phyloP scores from a whole-genome alignment of 495 filamentous ascomycete species.

The Acidiella bohemica region DNA sequence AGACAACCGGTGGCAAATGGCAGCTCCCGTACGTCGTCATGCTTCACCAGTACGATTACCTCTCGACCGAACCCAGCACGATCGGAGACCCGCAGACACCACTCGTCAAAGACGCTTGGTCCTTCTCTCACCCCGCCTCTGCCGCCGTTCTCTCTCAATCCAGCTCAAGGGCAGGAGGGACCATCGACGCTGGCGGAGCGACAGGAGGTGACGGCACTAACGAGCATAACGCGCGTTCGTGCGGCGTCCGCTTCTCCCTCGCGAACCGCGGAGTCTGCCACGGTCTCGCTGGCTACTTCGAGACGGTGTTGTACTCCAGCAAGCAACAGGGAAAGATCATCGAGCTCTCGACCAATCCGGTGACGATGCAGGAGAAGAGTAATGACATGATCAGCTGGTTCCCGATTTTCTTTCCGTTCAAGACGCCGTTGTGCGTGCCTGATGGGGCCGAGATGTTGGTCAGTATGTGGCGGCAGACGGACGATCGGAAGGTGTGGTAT shows the following conservation, averaged over 20 bases:
- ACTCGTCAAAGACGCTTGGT: constrained; percentile 55
- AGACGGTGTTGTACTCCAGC: constrained; percentile 68
- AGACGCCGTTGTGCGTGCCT: constrained; percentile 82
- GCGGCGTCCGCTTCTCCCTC: constrained; percentile 58
- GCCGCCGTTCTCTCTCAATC: constrained; percentile 36
- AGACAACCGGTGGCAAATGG: constrained; percentile 40
- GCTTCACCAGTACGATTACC: constrained; percentile 75
- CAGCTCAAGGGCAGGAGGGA: constrained; percentile 45
- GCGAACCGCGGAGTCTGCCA: constrained; percentile 70
- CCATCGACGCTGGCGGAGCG: constrained; percentile 32
- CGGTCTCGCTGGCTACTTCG: constrained; percentile 89
- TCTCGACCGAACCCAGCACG: constrained; percentile 34
- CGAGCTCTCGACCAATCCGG: constrained; percentile 84
- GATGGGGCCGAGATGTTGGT: constrained; percentile 72
- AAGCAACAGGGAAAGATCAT: constrained; percentile 34
- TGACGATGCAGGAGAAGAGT: constrained; percentile 84
- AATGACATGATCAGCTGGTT: constrained; percentile 98
- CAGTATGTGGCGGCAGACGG: constrained; percentile 88
- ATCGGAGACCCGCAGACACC: constrained; percentile 26
- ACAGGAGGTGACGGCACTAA: constrained; percentile 47
- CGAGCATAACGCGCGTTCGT: constrained; percentile 73
- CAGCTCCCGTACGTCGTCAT: constrained; percentile 88
- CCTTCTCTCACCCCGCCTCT: constrained; percentile 49
- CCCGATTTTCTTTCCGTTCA: constrained; percentile 92
- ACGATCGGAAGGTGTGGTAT: constrained; percentile 95